Evolutionary conservation across 176 grass and related monocot species (phyloP).

Genomic region (Poa annua): DNA sequence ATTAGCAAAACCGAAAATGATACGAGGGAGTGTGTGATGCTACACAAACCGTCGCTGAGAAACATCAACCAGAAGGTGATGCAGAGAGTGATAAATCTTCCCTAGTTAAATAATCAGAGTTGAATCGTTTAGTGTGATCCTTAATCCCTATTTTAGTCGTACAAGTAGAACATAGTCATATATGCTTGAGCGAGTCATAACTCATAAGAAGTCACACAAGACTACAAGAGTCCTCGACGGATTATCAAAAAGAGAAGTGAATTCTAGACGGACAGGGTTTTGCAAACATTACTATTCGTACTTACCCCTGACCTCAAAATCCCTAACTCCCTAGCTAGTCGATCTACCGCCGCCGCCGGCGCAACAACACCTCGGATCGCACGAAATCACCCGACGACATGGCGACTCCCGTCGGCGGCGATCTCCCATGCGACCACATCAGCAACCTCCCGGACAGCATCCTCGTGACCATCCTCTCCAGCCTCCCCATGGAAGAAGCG

Average conservation of each 20-base stretch:
- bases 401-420: background rate
- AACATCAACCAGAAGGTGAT: too few species aligned
- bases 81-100: too few species aligned
- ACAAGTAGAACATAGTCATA: too few species aligned
- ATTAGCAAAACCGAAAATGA: too few species aligned
- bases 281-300: background rate
- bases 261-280: background rate
- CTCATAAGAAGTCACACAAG: background rate
- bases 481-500: constrained; percentile 32
- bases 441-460: constrained; percentile 4
- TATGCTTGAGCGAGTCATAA: too few species aligned
- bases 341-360: background rate
- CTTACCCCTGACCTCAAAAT: background rate
- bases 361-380: background rate
- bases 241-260: background rate
- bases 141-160: too few species aligned
- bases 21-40: too few species aligned
- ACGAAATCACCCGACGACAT: background rate
- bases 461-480: constrained; percentile 29
- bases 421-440: constrained; percentile 4
- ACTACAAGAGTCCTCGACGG: background rate
- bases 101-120: too few species aligned
- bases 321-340: background rate
- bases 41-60: too few species aligned
- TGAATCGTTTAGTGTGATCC: too few species aligned